These are phyloP conservation scores for Penicillium sp. DNA, from an alignment of 2,329 filamentous ascomycete genomes.

Conservation along the genomic window DNA sequence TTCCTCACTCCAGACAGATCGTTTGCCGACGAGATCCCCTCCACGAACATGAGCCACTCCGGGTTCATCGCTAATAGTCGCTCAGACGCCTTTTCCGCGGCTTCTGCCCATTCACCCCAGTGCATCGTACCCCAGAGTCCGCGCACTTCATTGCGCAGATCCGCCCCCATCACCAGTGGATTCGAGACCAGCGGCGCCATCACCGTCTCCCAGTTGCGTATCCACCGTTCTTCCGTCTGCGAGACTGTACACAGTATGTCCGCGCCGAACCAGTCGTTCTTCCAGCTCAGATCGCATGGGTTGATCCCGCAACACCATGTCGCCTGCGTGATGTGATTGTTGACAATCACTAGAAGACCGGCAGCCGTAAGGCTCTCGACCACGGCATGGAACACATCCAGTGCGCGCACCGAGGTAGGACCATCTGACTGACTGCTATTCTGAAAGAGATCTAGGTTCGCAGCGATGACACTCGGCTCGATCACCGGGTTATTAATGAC, in stretches of 20 bases:
- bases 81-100: conserved; percentile 69
- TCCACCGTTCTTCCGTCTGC: conserved; percentile 70
- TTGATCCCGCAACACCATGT: conserved; percentile 73
- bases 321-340: conserved; percentile 73
- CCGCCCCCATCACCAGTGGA: conserved; percentile 68
- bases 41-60: conserved; percentile 71
- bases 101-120: conserved; percentile 68
- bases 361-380: conserved; percentile 65
- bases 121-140: conserved; percentile 73
- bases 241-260: conserved; percentile 62
- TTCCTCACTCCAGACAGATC: conserved; percentile 63
- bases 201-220: conserved; percentile 68
- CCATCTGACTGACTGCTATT: not conserved
- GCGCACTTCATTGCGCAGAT: conserved; percentile 72
- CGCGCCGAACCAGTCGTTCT: conserved; percentile 65
- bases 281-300: conserved; percentile 71
- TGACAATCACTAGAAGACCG: conserved; percentile 69
- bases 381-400: conserved; percentile 67
- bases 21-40: conserved; percentile 71
- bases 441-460: conserved; percentile 65
- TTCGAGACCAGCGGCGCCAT: conserved; percentile 66
- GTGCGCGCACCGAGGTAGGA: conserved; percentile 50
- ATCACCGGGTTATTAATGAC: conserved; percentile 66
- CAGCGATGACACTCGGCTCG: conserved; percentile 57
- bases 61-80: conserved; percentile 63